Evolutionary conservation across 805 yeast genomes (phyloP).

Genomic region (Sugiyamaella qingdaonensis): DNA sequence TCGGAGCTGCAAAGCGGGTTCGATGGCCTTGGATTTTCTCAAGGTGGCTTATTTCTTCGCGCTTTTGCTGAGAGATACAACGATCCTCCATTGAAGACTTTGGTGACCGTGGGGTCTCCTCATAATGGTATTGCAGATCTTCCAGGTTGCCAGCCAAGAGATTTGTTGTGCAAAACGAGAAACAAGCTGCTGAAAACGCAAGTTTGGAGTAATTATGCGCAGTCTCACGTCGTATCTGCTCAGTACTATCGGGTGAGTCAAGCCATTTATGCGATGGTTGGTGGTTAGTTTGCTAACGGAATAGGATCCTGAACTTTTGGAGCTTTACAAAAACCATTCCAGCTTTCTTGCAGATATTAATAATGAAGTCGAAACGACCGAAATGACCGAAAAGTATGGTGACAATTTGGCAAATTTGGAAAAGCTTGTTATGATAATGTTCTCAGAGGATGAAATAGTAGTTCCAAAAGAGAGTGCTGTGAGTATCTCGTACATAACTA

Average conservation of each 20-base stretch:
- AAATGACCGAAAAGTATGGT: constrained; percentile 39
- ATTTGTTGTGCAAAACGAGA: constrained; percentile 56
- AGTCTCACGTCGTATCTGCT: constrained; percentile 59
- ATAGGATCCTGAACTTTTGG: constrained; percentile 48
- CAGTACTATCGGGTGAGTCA: constrained; percentile 57
- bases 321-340: constrained; percentile 52
- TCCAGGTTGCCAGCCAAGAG: constrained; percentile 51
- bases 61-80: constrained; percentile 61
- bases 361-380: constrained; percentile 46
- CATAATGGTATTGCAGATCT: constrained; percentile 70
- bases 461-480: constrained; percentile 71
- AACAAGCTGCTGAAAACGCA: constrained; percentile 54
- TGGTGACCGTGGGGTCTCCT: constrained; percentile 77
- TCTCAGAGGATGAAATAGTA: constrained; percentile 59
- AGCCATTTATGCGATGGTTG: not conserved
- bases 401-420: constrained; percentile 43
- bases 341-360: constrained; percentile 60
- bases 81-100: constrained; percentile 40
- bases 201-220: constrained; percentile 56
- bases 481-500: constrained; percentile 10
- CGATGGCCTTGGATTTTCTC: constrained; percentile 75
- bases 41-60: constrained; percentile 78
- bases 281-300: no score
- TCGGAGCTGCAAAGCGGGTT: constrained; percentile 52
- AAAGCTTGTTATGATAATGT: constrained; percentile 55